Conservation (phyloP, 371 early-diverging fungal species). For the Mortierella sp. region DNA sequence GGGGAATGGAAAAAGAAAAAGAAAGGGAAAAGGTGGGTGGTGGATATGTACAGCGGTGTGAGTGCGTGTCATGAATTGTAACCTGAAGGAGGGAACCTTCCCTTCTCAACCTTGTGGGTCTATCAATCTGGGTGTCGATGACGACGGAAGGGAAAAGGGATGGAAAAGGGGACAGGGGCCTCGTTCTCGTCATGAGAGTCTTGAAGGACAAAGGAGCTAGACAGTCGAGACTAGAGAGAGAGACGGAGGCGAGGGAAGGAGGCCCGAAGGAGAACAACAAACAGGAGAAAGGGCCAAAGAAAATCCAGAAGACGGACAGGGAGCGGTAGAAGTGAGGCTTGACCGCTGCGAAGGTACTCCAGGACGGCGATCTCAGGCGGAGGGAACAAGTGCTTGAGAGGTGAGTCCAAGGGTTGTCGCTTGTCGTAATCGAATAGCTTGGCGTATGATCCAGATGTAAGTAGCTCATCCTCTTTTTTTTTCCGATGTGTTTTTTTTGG, state of each 20-base stretch:
- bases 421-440: background rate
- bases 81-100: background rate
- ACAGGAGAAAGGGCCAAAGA: background rate
- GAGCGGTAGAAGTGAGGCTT: background rate
- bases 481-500: conserved; percentile 2
- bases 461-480: background rate
- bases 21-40: too few relatives aligned
- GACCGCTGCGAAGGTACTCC: background rate
- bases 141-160: background rate
- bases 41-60: conserved; percentile 4
- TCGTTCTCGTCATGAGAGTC: background rate
- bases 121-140: background rate
- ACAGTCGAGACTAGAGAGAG: background rate
- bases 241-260: background rate
- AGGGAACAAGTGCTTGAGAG: background rate
- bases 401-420: background rate
- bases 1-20: background rate
- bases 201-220: background rate
- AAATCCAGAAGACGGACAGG: background rate
- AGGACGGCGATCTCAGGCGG: background rate
- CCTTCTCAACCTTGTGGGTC: background rate
- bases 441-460: background rate
- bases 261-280: background rate
- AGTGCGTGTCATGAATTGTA: background rate
- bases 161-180: background rate